Evolutionary conservation across 1,284 basidiomycete species (phyloP), one percentile per base, ranked within the genome.

Genomic region (Sporisorium sorghi): DNA sequence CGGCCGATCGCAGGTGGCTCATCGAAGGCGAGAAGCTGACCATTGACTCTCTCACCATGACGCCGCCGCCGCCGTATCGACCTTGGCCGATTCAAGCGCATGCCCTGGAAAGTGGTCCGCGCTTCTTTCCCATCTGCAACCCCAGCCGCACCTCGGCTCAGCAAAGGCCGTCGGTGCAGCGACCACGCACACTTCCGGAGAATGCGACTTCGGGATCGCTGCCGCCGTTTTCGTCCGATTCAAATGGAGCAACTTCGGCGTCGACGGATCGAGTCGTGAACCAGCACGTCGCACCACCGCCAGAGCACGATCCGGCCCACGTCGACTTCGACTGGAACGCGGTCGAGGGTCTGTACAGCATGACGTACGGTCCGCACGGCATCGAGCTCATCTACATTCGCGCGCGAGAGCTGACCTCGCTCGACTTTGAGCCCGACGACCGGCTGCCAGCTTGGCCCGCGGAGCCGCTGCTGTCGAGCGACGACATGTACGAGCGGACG

Each of bases 321-420:
- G 39, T 40, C 35, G 64, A 73, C 0, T 79, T 79, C 26, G 76
- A 79, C 35, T 79, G 78, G 78, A n/a, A 26, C 21, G 37, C 47
- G 0, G 33, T 79, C 9, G 66, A 76, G 26, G 78, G 78, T 2
- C 52, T 79, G 28, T 79, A 76, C 51, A 68, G 61, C 39, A 76
- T 76, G 70, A 70, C 69, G 14, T 79, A 78, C 55, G 78, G 78
- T 7, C 78, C 78, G 2, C 76, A 77, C 24, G 78, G 78, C 6
- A 57, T 73, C 37, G 78, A 79, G 58, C 39, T 78, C 15, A 54
- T 79, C 43, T 78, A 79, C 63, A 55, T 78, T 12, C 73, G 73
- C 7, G 71, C 73, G 8, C 58, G 78, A 28, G 39, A 68, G 28
- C 60, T 79, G 19, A 76, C 76, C 19, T 63, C 56, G 21, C 59